Percentiles rank a stretch among this genome's conserved stretches.
Evolutionary conservation across 2,329 filamentous ascomycete genomes (phyloP).

Genomic region (Dactylellina cionopaga): DNA sequence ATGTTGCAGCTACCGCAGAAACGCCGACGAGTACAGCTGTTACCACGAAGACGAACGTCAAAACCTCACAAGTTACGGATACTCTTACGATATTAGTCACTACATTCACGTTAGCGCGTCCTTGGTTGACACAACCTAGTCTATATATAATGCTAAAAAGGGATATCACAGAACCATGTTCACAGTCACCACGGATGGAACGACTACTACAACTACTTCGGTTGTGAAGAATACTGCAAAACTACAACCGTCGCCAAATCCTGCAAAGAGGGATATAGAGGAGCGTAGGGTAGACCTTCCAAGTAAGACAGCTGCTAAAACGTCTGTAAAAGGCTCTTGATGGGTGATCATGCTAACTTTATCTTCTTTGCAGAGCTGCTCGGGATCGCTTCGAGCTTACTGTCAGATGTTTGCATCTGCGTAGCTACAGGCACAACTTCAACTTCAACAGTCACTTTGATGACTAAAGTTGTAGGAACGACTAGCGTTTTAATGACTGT

Average conservation of each 20-base stretch:
- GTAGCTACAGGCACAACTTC: slow-evolving; percentile 2
- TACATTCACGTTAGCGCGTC: slow-evolving; percentile 3
- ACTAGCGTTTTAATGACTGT: slow-evolving; percentile 4
- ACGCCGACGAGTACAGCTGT: not conserved
- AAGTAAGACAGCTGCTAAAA: slow-evolving; percentile 4
- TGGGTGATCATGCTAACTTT: slow-evolving; percentile 3
- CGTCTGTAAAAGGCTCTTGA: slow-evolving; percentile 1
- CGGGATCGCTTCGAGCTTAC: slow-evolving; percentile 2
- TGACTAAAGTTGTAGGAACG: slow-evolving; percentile 3
- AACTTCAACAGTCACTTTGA: slow-evolving; percentile 1
- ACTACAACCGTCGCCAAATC: not conserved
- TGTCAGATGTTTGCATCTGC: slow-evolving; percentile 3
- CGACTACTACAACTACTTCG: slow-evolving; percentile 3
- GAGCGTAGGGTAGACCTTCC: slow-evolving; percentile 2
- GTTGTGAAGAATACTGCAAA: slow-evolving; percentile 4
- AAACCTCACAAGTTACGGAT: not conserved
- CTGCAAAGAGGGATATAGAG: slow-evolving; percentile 3
- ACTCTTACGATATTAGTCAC: slow-evolving; percentile 3
- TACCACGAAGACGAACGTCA: slow-evolving; percentile 2
- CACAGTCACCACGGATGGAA: slow-evolving; percentile 2
- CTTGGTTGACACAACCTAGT: slow-evolving; percentile 1
- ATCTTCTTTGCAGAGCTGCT: slow-evolving; percentile 3
- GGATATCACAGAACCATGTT: slow-evolving; percentile 3
- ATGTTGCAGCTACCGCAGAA: slow-evolving; percentile 2
- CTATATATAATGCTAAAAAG: not conserved